phyloP scores from a whole-genome alignment of 192 early-diverging fungal species.

The Coemansia asiatica region DNA sequence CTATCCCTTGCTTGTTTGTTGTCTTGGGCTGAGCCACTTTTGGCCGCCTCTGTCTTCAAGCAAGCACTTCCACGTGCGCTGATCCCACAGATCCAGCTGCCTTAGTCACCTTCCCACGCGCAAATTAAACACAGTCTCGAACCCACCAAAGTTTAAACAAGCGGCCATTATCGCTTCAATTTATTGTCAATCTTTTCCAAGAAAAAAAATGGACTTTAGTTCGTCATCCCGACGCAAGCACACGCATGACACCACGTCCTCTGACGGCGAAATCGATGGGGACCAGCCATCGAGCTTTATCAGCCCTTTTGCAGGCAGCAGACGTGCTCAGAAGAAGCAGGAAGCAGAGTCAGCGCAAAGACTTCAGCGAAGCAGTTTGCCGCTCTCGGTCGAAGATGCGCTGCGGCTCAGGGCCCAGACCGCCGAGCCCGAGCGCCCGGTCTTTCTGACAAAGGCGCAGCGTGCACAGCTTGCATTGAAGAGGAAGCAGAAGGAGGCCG shows the following conservation, averaged over 20 bases:
- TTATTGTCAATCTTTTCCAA: too few species aligned
- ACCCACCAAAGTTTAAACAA: background rate
- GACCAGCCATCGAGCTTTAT: background rate
- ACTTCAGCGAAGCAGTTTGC: slow-evolving; percentile 7
- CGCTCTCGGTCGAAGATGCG: slow-evolving; percentile 49
- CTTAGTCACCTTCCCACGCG: background rate
- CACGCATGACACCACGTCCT: background rate
- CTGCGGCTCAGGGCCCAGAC: slow-evolving; percentile 25
- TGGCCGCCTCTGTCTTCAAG: too few species aligned
- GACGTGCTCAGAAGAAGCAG: background rate
- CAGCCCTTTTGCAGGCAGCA: slow-evolving; percentile 1
- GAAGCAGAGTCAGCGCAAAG: background rate
- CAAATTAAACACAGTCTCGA: background rate
- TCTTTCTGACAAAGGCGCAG: slow-evolving; percentile 90
- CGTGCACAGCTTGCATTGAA: slow-evolving; percentile 85
- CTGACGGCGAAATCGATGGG: slow-evolving; percentile 10
- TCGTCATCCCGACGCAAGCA: background rate
- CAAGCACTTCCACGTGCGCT: background rate
- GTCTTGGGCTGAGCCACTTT: background rate
- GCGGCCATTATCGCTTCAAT: too few species aligned
- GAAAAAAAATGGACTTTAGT: background rate
- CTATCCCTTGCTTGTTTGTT: background rate
- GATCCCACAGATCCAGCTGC: background rate
- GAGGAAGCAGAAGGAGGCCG: slow-evolving; percentile 76
- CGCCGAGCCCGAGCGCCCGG: slow-evolving; percentile 31